Evolutionary conservation across 2,329 filamentous ascomycete genomes (phyloP).

Genomic region (Diaporthe batatas): DNA sequence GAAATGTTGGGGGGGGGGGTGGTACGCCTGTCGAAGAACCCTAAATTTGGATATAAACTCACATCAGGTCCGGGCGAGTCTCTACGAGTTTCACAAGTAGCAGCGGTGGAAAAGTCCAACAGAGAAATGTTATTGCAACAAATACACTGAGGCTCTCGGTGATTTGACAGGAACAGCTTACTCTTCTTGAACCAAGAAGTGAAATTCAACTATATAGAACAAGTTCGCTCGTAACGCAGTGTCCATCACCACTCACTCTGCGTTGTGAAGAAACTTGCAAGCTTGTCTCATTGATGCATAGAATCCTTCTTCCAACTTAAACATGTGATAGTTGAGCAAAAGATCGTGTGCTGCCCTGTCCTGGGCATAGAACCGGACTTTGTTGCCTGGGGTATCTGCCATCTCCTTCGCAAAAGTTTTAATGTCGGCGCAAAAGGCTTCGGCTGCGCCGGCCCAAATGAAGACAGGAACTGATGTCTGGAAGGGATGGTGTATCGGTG

Average conservation of each 20-base stretch:
- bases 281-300: neutral
- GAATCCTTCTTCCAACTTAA: neutral
- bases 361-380: neutral
- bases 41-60: no score
- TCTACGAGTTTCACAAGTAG: no score
- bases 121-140: no score
- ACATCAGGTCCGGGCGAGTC: no score
- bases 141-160: no score
- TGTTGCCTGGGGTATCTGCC: neutral
- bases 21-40: no score
- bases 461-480: neutral
- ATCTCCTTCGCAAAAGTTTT: conserved; percentile 2
- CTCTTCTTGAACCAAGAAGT: no score
- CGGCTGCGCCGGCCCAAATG: neutral
- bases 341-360: neutral
- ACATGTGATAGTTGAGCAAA: neutral
- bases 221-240: no score
- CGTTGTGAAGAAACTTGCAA: neutral
- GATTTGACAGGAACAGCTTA: no score
- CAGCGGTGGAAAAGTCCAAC: no score
- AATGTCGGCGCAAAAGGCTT: neutral
- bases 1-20: no score
- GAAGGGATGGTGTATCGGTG: conserved; percentile 8
- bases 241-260: neutral
- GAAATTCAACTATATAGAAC: no score